phyloP scores from a whole-genome alignment of 768 basidiomycete species.

The Ramaria rubella region DNA sequence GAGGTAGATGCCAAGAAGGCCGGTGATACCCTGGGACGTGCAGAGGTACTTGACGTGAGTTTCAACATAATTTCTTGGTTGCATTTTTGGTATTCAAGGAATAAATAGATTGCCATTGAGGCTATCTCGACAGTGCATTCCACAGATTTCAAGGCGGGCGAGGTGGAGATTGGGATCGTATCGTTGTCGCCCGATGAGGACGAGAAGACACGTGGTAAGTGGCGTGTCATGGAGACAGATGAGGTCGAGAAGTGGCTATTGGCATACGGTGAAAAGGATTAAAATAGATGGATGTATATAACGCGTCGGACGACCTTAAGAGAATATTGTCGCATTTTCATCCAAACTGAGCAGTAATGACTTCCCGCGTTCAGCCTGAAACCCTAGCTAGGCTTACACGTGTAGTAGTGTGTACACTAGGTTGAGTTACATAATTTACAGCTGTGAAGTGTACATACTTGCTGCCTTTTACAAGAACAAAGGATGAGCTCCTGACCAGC shows the following conservation, averaged over 20 bases:
- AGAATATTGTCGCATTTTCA: too few relatives aligned
- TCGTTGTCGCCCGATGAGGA: constrained; percentile 70
- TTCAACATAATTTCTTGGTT: neutral
- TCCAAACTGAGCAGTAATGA: too few relatives aligned
- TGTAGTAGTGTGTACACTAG: too few relatives aligned
- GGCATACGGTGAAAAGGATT: constrained; percentile 89
- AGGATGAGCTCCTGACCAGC: too few relatives aligned
- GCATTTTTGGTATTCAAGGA: neutral
- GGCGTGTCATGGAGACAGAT: constrained; percentile 70
- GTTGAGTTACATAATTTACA: too few relatives aligned
- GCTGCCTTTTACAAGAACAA: too few relatives aligned
- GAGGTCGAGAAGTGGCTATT: constrained; percentile 77
- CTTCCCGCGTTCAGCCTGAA: too few relatives aligned
- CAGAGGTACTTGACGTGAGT: constrained; percentile 85
- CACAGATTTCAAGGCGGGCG: constrained; percentile 92
- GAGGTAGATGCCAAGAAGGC: constrained; percentile 57
- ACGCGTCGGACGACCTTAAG: too few relatives aligned
- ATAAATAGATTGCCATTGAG: constrained; percentile 80
- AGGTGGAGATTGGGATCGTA: constrained; percentile 94
- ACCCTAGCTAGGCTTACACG: too few relatives aligned
- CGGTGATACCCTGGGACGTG: constrained; percentile 62
- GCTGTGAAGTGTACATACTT: too few relatives aligned
- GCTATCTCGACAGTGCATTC: constrained; percentile 90
- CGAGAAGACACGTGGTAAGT: constrained; percentile 61
- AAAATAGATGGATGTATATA: constrained; percentile 17